Conservation (phyloP, 2,329 filamentous ascomycete species). For the Periconia sp. region DNA sequence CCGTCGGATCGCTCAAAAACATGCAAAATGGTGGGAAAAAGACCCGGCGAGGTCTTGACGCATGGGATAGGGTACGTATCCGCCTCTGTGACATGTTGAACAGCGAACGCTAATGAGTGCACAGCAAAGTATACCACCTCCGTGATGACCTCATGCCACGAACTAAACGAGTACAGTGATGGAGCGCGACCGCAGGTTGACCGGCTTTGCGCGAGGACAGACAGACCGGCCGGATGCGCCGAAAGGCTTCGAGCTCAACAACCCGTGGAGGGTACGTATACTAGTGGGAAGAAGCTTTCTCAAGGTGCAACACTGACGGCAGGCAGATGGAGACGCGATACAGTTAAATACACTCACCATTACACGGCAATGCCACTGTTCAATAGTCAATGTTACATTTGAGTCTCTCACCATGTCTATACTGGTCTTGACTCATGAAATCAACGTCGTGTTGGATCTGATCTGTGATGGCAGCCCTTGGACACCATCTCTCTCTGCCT, state of each 20-base stretch:
- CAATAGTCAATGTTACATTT: no score
- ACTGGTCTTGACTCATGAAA: slow-evolving; percentile 15
- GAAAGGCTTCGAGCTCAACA: slow-evolving; percentile 69
- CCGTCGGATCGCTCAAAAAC: slow-evolving; percentile 63
- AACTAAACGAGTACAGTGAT: slow-evolving; percentile 61
- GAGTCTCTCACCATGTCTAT: no score
- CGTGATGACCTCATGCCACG: slow-evolving; percentile 38
- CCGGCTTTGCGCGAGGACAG: slow-evolving; percentile 66
- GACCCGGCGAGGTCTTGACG: slow-evolving; percentile 64
- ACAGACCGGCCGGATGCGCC: slow-evolving; percentile 65
- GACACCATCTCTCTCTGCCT: slow-evolving; percentile 48
- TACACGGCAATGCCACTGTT: no score
- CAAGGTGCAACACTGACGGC: slow-evolving; percentile 29
- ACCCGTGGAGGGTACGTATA: slow-evolving; percentile 67
- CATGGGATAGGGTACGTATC: slow-evolving; percentile 67
- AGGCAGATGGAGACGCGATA: slow-evolving; percentile 46
- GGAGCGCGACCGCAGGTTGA: slow-evolving; percentile 68
- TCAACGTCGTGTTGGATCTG: slow-evolving; percentile 19
- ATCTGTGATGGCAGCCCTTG: slow-evolving; percentile 41
- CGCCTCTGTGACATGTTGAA: slow-evolving; percentile 4
- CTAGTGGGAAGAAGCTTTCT: neutral
- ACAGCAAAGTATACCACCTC: slow-evolving; percentile 60
- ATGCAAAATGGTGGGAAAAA: slow-evolving; percentile 69
- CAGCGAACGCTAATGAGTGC: slow-evolving; percentile 47
- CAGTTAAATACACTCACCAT: slow-evolving; percentile 34